phyloP scores from a whole-genome alignment of 352 stramenopile species.

The Phytophthora palmivora region DNA sequence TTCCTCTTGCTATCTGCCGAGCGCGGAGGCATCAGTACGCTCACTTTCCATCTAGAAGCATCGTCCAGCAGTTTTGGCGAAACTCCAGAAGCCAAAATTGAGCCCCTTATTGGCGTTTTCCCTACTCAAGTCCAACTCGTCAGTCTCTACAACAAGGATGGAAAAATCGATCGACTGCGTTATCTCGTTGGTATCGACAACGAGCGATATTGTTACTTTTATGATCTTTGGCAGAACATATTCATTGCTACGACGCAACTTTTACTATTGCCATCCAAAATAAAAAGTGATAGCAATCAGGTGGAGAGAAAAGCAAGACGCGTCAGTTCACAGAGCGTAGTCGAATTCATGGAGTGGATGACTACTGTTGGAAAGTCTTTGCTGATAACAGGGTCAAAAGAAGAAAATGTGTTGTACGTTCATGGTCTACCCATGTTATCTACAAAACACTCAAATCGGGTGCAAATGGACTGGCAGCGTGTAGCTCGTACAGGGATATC shows the following conservation, averaged over 20 bases:
- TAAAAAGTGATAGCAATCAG: constrained; percentile 16
- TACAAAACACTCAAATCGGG: constrained; percentile 29
- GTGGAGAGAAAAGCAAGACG: constrained; percentile 3
- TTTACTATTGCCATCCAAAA: constrained; percentile 25
- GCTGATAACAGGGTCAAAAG: constrained; percentile 38
- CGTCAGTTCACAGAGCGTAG: constrained; percentile 5
- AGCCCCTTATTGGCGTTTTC: constrained; percentile 31
- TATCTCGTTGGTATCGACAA: constrained; percentile 48
- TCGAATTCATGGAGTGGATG: constrained; percentile 40
- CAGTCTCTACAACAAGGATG: constrained; percentile 22
- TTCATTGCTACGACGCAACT: constrained; percentile 51
- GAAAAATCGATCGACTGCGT: constrained; percentile 11
- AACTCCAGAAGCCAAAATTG: constrained; percentile 6
- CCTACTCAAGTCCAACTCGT: constrained; percentile 34
- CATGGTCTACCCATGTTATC: constrained; percentile 53
- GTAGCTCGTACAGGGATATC: constrained; percentile 48
- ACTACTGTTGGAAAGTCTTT: constrained; percentile 33
- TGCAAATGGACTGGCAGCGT: constrained; percentile 51
- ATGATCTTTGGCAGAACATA: constrained; percentile 32
- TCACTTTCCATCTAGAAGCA: constrained; percentile 14
- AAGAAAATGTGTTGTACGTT: constrained; percentile 39
- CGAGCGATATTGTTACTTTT: constrained; percentile 54
- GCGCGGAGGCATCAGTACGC: constrained; percentile 11
- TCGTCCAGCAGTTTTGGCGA: not conserved
- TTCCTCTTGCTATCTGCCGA: constrained; percentile 38